phyloP scores from a whole-genome alignment of 805 yeast genomes.

The Lachancea sp. region DNA sequence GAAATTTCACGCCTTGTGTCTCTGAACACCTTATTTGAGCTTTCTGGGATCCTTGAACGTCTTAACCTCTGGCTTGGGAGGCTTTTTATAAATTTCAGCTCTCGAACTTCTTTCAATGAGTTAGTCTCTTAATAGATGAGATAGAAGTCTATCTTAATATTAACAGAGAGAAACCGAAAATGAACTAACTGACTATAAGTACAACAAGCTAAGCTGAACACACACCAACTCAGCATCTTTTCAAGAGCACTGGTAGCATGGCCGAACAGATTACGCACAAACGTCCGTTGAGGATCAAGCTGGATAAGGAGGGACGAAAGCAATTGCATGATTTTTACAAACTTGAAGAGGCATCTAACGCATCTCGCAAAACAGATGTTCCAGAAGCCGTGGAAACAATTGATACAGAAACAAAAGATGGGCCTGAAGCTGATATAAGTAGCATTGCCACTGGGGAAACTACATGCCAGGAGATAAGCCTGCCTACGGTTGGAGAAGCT shows the following conservation, averaged over 20 bases:
- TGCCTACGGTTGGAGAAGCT: not conserved
- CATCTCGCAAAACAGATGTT: no score
- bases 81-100: not conserved
- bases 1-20: not conserved
- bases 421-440: not conserved
- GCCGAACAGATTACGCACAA: conserved; percentile 31
- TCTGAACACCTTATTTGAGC: not conserved
- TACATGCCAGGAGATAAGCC: not conserved
- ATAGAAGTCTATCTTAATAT: no score
- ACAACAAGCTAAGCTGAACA: no score
- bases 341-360: no score
- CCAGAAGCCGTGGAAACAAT: not conserved
- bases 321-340: conserved; percentile 25
- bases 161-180: no score
- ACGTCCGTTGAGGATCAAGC: conserved; percentile 20
- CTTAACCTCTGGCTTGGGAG: not conserved
- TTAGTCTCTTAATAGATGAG: not conserved
- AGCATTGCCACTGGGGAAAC: no score
- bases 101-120: not conserved
- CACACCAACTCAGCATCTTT: no score
- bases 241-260: no score
- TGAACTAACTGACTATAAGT: no score
- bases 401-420: not conserved
- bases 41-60: not conserved
- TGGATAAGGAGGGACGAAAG: conserved; percentile 21